These are phyloP conservation scores for Boletellus dicymbophilus DNA, from an alignment of 1,284 basidiomycete genomes.

Conservation along the genomic window DNA sequence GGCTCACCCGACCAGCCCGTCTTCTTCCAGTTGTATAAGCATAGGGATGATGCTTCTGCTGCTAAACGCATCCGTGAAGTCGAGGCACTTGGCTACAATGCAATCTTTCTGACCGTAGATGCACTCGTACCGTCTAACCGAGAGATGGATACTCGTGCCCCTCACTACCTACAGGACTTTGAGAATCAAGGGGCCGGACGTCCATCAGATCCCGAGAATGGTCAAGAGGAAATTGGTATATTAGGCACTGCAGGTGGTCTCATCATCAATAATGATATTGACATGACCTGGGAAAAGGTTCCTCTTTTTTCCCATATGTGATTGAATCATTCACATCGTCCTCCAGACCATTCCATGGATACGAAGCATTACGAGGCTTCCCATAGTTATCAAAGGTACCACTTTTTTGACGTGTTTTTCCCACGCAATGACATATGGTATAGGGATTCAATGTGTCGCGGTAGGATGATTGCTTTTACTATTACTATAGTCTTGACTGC, in stretches of 20 bases:
- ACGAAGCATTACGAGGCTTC: slow-evolving; percentile 71
- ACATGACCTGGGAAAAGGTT: slow-evolving; percentile 76
- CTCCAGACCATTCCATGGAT: slow-evolving; percentile 78
- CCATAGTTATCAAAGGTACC: slow-evolving; percentile 82
- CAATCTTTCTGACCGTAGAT: slow-evolving; percentile 92
- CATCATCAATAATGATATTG: slow-evolving; percentile 60
- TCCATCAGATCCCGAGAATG: slow-evolving; percentile 28
- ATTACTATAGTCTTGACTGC: slow-evolving; percentile 7
- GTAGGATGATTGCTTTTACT: slow-evolving; percentile 33
- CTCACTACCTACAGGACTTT: slow-evolving; percentile 62
- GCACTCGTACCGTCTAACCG: slow-evolving; percentile 86
- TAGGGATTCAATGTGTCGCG: slow-evolving; percentile 77
- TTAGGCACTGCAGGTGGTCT: slow-evolving; percentile 68
- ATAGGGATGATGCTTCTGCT: slow-evolving; percentile 69
- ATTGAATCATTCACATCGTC: slow-evolving; percentile 5
- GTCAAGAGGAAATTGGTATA: slow-evolving; percentile 39
- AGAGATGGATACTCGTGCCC: slow-evolving; percentile 74
- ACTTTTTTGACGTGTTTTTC: background rate
- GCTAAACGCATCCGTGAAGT: slow-evolving; percentile 74
- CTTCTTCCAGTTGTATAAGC: slow-evolving; percentile 90
- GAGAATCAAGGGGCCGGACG: slow-evolving; percentile 41
- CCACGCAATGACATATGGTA: slow-evolving; percentile 6
- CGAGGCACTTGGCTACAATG: slow-evolving; percentile 74
- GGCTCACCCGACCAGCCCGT: slow-evolving; percentile 64
- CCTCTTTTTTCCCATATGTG: slow-evolving; percentile 3